phyloP scores from a whole-genome alignment of 331 rosid genomes.

The Dryas integrifolia region DNA sequence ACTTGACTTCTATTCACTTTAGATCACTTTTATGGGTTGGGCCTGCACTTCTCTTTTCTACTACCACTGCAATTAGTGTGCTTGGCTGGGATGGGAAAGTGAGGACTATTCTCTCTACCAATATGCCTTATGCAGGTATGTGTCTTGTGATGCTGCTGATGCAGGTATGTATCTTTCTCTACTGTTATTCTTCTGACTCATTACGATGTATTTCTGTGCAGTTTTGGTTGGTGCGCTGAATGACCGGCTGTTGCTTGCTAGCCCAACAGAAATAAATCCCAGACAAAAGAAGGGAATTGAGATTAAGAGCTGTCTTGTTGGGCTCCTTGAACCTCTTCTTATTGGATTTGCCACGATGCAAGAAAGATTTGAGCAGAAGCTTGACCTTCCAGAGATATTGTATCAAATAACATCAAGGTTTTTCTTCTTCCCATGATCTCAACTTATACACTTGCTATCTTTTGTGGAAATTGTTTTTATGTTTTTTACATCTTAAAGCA shows the following conservation, averaged over 20 bases:
- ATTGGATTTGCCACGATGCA: constrained; percentile 97
- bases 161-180: background rate
- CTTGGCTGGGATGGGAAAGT: constrained; percentile 99
- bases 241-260: constrained; percentile 82
- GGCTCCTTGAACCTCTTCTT: constrained; percentile 98
- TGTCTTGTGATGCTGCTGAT: constrained; percentile 20
- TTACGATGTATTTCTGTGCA: constrained; percentile 44
- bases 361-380: constrained; percentile 89
- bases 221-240: constrained; percentile 86
- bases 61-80: constrained; percentile 74
- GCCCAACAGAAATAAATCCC: constrained; percentile 86
- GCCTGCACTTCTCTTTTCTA: constrained; percentile 95
- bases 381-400: constrained; percentile 85
- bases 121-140: constrained; percentile 78
- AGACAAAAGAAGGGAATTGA: constrained; percentile 80
- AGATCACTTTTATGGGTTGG: constrained; percentile 97
- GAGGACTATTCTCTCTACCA: constrained; percentile 80
- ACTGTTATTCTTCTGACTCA: constrained; percentile 31
- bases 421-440: constrained; percentile 23
- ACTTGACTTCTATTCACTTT: constrained; percentile 73
- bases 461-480: background rate
- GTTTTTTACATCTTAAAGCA: background rate
- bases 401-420: constrained; percentile 98
- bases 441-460: constrained; percentile 1
- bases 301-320: constrained; percentile 94